Conservation (phyloP, 768 basidiomycete genomes). For the Pisolithus orientalis region DNA sequence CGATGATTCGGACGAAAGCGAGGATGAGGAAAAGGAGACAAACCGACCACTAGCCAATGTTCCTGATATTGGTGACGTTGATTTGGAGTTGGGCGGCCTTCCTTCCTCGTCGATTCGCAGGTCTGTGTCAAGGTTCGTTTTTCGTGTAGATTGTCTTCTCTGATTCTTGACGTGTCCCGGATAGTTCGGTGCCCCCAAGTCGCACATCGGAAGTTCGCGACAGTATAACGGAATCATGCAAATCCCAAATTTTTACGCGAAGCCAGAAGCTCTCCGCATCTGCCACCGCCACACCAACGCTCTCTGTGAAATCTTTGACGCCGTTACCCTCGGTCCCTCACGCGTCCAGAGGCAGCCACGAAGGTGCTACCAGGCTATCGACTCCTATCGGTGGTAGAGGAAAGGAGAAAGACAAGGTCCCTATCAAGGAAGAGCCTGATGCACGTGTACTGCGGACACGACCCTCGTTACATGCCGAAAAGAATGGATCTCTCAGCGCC, state of each 20-base stretch:
- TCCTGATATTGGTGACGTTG: constrained; percentile 41
- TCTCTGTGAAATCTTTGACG: constrained; percentile 37
- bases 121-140: constrained; percentile 23
- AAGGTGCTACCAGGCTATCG: constrained; percentile 26
- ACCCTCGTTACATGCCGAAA: constrained; percentile 31
- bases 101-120: constrained; percentile 15
- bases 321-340: constrained; percentile 21
- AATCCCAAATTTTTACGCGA: constrained; percentile 56
- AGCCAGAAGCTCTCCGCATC: constrained; percentile 40
- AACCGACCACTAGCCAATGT: constrained; percentile 43
- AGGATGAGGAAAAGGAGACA: constrained; percentile 46
- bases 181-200: constrained; percentile 21
- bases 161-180: constrained; percentile 1
- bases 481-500: constrained; percentile 33
- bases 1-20: constrained; percentile 57
- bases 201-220: constrained; percentile 23
- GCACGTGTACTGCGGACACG: constrained; percentile 46
- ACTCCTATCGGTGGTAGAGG: constrained; percentile 27
- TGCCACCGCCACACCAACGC: constrained; percentile 37
- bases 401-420: constrained; percentile 36
- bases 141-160: neutral
- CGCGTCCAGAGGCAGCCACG: constrained; percentile 24
- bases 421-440: constrained; percentile 46
- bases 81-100: constrained; percentile 42
- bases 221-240: constrained; percentile 33